Conservation (phyloP, 1,139 yeast genomes). For the Suhomyces chickasaworum region DNA sequence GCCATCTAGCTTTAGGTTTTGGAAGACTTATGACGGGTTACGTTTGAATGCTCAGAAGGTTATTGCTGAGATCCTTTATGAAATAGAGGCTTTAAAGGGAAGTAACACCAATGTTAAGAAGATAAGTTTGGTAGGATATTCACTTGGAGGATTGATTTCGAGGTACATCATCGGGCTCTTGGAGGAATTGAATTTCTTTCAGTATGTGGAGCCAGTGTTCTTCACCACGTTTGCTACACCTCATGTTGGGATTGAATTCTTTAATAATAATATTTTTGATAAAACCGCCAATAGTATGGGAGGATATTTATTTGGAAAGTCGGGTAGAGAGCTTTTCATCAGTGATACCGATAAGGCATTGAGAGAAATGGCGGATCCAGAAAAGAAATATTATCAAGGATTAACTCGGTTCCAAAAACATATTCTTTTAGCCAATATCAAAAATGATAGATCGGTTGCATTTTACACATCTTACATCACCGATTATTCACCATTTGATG, state of each 20-base stretch:
- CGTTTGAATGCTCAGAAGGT: constrained; percentile 70
- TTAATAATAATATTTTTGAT: constrained; percentile 43
- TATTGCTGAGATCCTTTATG: constrained; percentile 59
- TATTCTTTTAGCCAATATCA: constrained; percentile 67
- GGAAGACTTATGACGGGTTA: constrained; percentile 87
- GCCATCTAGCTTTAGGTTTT: constrained; percentile 70
- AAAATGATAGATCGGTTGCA: constrained; percentile 68
- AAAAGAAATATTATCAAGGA: constrained; percentile 54
- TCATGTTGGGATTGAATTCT: constrained; percentile 72
- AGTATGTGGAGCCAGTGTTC: constrained; percentile 59
- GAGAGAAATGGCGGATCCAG: constrained; percentile 57
- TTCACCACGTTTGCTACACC: constrained; percentile 91
- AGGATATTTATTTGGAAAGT: constrained; percentile 62
- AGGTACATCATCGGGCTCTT: constrained; percentile 75
- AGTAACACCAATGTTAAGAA: constrained; percentile 40
- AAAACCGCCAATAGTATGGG: constrained; percentile 60
- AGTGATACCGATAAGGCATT: constrained; percentile 48
- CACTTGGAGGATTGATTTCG: constrained; percentile 46
- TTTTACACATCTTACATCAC: constrained; percentile 57
- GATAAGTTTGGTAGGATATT: constrained; percentile 47
- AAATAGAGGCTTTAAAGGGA: constrained; percentile 51
- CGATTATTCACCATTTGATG: constrained; percentile 50
- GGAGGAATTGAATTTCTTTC: constrained; percentile 55
- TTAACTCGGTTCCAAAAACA: constrained; percentile 58
- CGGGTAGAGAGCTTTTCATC: constrained; percentile 75